These are phyloP conservation scores for Saccharomyces mikatae DNA, from an alignment of 805 yeast species.

Conservation along the genomic window DNA sequence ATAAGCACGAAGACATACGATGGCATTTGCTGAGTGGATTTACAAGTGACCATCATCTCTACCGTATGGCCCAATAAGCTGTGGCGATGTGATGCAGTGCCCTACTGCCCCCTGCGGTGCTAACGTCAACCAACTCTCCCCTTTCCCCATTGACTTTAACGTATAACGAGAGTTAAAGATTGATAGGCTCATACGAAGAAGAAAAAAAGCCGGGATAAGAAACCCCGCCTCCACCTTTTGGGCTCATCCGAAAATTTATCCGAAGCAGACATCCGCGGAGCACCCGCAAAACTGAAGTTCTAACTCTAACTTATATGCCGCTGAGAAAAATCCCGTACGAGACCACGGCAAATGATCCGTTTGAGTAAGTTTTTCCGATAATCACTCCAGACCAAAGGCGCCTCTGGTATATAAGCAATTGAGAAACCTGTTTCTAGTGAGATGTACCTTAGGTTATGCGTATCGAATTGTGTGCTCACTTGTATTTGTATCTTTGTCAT, in stretches of 20 bases:
- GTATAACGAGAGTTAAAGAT: not conserved
- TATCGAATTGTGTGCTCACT: not conserved
- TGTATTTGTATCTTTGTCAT: not conserved
- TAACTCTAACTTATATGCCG: not conserved
- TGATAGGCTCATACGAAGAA: not conserved
- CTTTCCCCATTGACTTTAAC: not conserved
- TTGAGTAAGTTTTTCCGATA: not conserved
- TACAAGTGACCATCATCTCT: not conserved
- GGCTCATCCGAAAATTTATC: not conserved
- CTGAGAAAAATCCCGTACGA: not conserved
- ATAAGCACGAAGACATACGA: not conserved
- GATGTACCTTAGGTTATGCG: not conserved
- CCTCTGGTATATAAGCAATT: not conserved
- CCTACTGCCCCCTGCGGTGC: not conserved
- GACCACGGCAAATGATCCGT: not conserved
- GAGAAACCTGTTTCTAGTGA: not conserved
- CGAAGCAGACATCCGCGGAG: not conserved
- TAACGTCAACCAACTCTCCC: not conserved
- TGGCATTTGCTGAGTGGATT: not conserved
- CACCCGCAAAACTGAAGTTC: not conserved
- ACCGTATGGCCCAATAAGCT: not conserved
- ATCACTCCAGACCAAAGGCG: not conserved
- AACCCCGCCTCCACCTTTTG: not conserved
- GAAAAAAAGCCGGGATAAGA: not conserved
- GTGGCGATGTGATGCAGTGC: not conserved